Percentiles rank a stretch among this genome's conserved stretches.
phyloP scores from a whole-genome alignment of 129 eudicot species.

The Helianthus annuus region HanXRQr2.0-SUNRISE NC_035436.2:174315283-174315782 shows the following conservation, averaged over 20 bases:
- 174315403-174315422: not conserved
- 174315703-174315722: not conserved
- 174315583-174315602: constrained; percentile 70
- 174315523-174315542: not conserved
- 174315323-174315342: not conserved
- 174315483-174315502: not conserved
- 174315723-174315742: not conserved
- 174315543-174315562: constrained; percentile 9
- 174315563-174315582: constrained; percentile 55
- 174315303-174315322: not conserved
- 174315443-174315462: not conserved
- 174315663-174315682: constrained; percentile 58
- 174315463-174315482: not conserved
- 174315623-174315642: constrained; percentile 77
- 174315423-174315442: not conserved
- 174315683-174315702: constrained; percentile 71
- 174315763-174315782: not conserved
- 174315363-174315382: not conserved
- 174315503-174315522: not conserved
- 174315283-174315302: not conserved
- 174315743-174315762: not conserved
- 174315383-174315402: not conserved
- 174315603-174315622: constrained; percentile 73
- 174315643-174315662: constrained; percentile 53
- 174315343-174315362: not conserved